Evolutionary conservation across 768 basidiomycete genomes (phyloP).

Genomic region (Agaricus blazei): DNA sequence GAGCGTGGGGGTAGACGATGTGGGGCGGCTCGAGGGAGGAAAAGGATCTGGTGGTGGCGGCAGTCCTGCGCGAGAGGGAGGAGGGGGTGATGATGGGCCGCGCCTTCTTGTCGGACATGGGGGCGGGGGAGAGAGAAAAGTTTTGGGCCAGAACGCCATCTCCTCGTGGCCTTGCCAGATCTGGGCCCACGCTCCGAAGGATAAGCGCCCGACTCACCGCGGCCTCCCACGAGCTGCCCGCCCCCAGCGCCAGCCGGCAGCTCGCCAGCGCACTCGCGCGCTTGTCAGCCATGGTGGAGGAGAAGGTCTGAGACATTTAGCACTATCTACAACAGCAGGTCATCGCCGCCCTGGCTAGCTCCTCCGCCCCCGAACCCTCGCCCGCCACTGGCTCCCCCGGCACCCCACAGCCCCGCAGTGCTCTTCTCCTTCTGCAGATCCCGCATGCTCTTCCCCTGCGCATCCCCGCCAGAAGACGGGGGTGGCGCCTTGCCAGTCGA

Average conservation of each 20-base stretch:
- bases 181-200: background rate
- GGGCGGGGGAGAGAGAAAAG: constrained; percentile 17
- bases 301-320: background rate
- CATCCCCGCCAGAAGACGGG: constrained; percentile 22
- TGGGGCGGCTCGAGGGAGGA: constrained; percentile 18
- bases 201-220: background rate
- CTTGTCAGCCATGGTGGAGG: background rate
- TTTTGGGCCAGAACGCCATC: constrained; percentile 6
- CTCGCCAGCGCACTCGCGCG: constrained; percentile 4
- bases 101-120: constrained; percentile 9
- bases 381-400: constrained; percentile 8
- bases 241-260: background rate
- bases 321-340: constrained; percentile 22
- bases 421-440: constrained; percentile 88
- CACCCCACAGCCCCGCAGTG: constrained; percentile 76
- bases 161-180: background rate
- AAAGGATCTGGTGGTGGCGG: constrained; percentile 8
- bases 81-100: constrained; percentile 5
- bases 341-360: constrained; percentile 19
- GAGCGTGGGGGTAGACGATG: constrained; percentile 31
- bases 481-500: constrained; percentile 32
- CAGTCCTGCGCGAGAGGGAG: constrained; percentile 4
- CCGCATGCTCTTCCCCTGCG: constrained; percentile 68
- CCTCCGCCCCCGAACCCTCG: constrained; percentile 8
- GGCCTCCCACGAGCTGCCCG: background rate